Base-by-base conservation (phyloP, 2,329 filamentous ascomycete genomes). In the Madurella fahalii region DNA sequence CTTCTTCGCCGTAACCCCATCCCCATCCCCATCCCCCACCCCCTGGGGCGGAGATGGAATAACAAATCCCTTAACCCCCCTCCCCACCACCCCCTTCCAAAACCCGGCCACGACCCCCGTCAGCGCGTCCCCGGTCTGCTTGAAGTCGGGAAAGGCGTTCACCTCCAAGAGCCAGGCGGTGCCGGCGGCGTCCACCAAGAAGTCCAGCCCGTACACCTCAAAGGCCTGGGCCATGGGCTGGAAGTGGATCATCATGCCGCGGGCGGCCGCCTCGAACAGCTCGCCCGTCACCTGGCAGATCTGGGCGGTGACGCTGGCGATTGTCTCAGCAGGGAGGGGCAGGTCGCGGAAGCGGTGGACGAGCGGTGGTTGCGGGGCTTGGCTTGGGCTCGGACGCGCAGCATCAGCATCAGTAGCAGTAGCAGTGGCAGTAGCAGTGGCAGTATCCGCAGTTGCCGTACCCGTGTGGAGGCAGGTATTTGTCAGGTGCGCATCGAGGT, bases 101-200 rank as follows among this genome's bases (percentile, higher is more conserved):
- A 99, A 77, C 8, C 85, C 87, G 17, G 77, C 81, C 20, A 99
- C 86, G 40, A 97, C 71, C 0, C 74, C 81, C 67, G 79, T 83
- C 60, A 95, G 71, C 53, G 88, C 86, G 8, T 80, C 79, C 0
- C 94, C 94, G 15, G 91, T 96, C 81, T 97, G 93, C 66, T 82
- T 85, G 67, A 97, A 97, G 73, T 99, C 94, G 9, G 94, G 94
- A 72, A 95, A 99, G 0, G 93, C 90, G 74, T 99, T 99, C 32
- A 95, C 82, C 74, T 99, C 94, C 53, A 99, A 74, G 65, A 99
- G 69, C 84, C 85, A 96, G 3, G 84, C 81, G 3, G 66, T 77
- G 0, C 83, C 85, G 9, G 69, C 65, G 0, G 68, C 77, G 65
- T 91, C 89, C 9, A 96, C 85, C 65, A 99, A 70, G 67, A 94